Percentiles rank a stretch among this genome's conserved stretches.
These are phyloP conservation scores for Raddia guianensis DNA, from an alignment of 176 grass and related monocot genomes.

Conservation along the genomic window DNA sequence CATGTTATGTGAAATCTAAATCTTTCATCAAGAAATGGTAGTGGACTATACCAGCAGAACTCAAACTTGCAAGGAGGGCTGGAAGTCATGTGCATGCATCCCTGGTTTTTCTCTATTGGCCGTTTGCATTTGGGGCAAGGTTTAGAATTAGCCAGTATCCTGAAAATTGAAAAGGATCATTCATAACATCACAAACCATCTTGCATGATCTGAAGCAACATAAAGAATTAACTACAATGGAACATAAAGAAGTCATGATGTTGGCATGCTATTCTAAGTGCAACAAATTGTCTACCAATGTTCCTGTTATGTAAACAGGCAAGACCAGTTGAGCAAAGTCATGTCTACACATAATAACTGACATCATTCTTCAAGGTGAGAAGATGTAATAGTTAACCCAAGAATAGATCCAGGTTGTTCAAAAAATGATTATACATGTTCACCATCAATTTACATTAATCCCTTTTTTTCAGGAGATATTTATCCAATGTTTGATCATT, in stretches of 20 bases:
- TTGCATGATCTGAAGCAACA: conserved; percentile 28
- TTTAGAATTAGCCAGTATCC: conserved; percentile 99
- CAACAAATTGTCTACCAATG: neutral
- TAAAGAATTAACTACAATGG: neutral
- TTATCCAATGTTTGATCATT: no score
- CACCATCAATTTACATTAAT: no score
- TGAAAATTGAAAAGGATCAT: conserved; percentile 52
- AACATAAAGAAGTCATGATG: neutral
- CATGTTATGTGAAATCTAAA: conserved; percentile 22
- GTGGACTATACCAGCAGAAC: conserved; percentile 82
- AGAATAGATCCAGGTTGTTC: no score
- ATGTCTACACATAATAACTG: neutral
- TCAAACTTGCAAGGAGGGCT: conserved; percentile 95
- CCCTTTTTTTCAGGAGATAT: no score
- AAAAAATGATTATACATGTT: no score
- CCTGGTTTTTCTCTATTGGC: conserved; percentile 97
- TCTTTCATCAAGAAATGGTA: conserved; percentile 24
- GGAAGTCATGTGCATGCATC: conserved; percentile 98
- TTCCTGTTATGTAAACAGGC: neutral
- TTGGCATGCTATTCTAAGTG: neutral
- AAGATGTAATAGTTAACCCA: no score
- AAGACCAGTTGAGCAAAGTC: neutral
- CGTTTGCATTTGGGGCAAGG: conserved; percentile 96
- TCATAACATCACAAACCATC: conserved; percentile 37
- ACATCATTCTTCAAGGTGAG: no score